Evolutionary conservation across 176 grass and related monocot species (phyloP), one percentile per base, ranked within the genome.

Genomic region (Carex pumila): DNA sequence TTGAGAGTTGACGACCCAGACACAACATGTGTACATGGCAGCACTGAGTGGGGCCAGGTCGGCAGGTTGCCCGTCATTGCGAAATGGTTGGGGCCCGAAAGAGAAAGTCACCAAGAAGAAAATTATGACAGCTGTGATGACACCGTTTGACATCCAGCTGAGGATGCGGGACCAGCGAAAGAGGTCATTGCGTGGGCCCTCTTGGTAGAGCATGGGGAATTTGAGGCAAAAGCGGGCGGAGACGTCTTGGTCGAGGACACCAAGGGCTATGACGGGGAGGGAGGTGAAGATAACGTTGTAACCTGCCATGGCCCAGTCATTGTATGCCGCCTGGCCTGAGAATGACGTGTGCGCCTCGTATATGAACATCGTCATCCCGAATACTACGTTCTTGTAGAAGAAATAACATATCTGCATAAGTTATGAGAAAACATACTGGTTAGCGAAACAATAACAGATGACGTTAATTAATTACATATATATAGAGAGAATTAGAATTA

Each of bases 301-400:
- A 4, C 67, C 12, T 0, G 95, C 34, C 71, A 91, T 62, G 2
- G 86, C 82, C 95, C 95, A 98, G 57, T 95, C 92, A 34, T 98
- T 93, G 81, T 98, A 98, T 1, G 87, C 87, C 45, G 86, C 1
- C 49, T 93, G 74, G 2, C 91, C 95, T 0, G 95, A 94, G 19
- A 93, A 98, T 0, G 92, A 88, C 0, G 95, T 67, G 60, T 93
- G 79, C 12, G 80, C 89, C 71, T 98, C 95, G 17, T 81, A 98
- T 79, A 94, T 76, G 86, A 98, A 98, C 62, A 94, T 21, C 6
- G 95, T 94, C 76, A 93, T 61, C 5, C 95, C 95, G 8, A 98
- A 98, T n/a, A 87, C 84, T 78, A 98, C 85, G 82, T 98, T 98
- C 89, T 98, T 98, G 58, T 94, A 98, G 63, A 98, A 95, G 89